Base-by-base conservation (phyloP, 2,329 filamentous ascomycete genomes). In the Fusarium pseudograminearum region DNA sequence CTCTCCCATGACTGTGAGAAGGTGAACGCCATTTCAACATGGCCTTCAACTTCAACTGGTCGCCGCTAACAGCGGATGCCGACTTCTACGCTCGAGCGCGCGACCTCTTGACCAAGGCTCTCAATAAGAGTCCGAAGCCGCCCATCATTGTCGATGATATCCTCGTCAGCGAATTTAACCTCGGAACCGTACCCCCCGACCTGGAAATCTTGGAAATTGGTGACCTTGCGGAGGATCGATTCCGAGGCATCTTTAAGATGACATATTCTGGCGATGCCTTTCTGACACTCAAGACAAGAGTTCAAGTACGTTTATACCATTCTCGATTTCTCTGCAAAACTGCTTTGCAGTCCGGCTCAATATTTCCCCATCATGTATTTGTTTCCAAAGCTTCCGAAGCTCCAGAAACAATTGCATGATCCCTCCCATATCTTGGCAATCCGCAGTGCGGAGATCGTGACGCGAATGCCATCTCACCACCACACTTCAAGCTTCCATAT, bases 31-130 rank as follows among this genome's bases (percentile, higher is more conserved):
- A 83, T 83, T 81, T 82, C 81, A 86, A 83, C 82, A 99, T 99
- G 96, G 96, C 96, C 74, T 99, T 99, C 92, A 98, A 98, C 86
- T 99, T 99, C 92, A 98, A 98, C 93, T 99, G 96, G 96, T 97
- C 94, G 88, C 96, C 96, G 78, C 87, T 99, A 72, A 96, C 97
- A 83, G 95, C 95, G 78, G 96, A 98, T 84, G 95, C 93, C 77
- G 89, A 90, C 74, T 96, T 96, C 81, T 95, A 95, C 82, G 89
- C 92, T 79, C 91, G 94, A 74, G 95, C 96, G 53, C 92, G 94
- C 80, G 94, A 98, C 79, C 92, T 98, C 80, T 87, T 99, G 75
- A 99, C 96, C 28, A 91, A 93, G 61, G 96, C 96, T 36, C 86
- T 99, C 76, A 99, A 99, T 87, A 98, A 98, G 83, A 96, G 93